Evolutionary conservation across 2,329 filamentous ascomycete genomes (phyloP).

Genomic region (Penicillium sp.): DNA sequence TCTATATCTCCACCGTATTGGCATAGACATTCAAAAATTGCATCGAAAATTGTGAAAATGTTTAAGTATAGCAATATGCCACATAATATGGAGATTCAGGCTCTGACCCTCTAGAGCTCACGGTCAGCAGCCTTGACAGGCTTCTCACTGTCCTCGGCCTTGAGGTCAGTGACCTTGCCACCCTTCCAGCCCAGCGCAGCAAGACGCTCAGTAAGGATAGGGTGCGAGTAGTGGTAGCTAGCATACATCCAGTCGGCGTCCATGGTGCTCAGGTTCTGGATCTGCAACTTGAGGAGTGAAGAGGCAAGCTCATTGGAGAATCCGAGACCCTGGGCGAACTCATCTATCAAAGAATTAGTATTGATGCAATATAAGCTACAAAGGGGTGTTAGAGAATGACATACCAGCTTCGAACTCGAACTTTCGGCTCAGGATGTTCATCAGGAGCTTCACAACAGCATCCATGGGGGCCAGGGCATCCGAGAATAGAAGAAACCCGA

Average conservation of each 20-base stretch:
- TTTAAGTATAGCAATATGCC: not conserved
- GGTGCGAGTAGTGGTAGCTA: slow-evolving; percentile 97
- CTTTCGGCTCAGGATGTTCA: slow-evolving; percentile 92
- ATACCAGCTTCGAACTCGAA: slow-evolving; percentile 92
- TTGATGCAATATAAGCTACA: not conserved
- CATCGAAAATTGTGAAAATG: not conserved
- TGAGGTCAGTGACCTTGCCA: slow-evolving; percentile 46
- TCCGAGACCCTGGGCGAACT: slow-evolving; percentile 80
- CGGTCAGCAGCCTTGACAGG: slow-evolving; percentile 71
- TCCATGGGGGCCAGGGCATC: slow-evolving; percentile 95
- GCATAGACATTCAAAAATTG: not conserved
- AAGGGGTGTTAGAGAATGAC: slow-evolving; percentile 19
- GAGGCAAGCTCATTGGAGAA: slow-evolving; percentile 79
- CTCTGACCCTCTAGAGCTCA: slow-evolving; percentile 60
- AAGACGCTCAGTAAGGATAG: slow-evolving; percentile 89
- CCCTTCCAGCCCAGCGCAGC: slow-evolving; percentile 87
- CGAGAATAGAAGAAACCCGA: slow-evolving; percentile 96
- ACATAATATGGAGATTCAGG: not conserved
- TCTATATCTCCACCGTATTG: not conserved
- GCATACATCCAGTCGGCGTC: slow-evolving; percentile 98
- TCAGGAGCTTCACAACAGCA: slow-evolving; percentile 86
- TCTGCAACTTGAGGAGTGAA: slow-evolving; percentile 94
- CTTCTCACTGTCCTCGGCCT: slow-evolving; percentile 56
- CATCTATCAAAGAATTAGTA: slow-evolving; percentile 54
- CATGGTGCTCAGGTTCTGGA: slow-evolving; percentile 98